Evolutionary conservation across 2,329 filamentous ascomycete genomes (phyloP), one percentile per base, ranked within the genome.

Genomic region (Alternaria sp.): DNA sequence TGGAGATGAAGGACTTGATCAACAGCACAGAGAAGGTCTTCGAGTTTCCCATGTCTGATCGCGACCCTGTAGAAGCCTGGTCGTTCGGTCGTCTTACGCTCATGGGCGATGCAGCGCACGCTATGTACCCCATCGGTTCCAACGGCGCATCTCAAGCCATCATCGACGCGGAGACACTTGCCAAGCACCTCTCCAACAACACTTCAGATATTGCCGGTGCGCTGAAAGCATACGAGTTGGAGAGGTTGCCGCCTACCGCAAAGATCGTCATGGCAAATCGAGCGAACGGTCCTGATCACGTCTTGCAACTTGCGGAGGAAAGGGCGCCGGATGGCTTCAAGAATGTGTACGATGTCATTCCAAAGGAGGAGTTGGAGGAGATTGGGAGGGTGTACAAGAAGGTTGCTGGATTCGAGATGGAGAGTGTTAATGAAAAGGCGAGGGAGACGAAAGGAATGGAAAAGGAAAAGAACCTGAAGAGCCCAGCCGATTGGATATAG

Each of bases 1-100:
- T 83, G 43, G 73, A 75, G 38, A 81, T 82, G 67, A 75, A 76
- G 9, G 78, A 82, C 14, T 59, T 83, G 59, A 81, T 83, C 53
- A 73, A 76, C 28, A 72, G 69, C 41, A 82, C 81, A 4, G 76
- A 80, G 5, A 80, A 76, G 42, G 78, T 82, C 1, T 81, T 77
- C 51, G 81, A 83, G 63, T 83, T 81, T 54, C 81, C 81, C 26
- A 83, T 83, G 81, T 81, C 80, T 55, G 81, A 82, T 59, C 75
- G 80, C n/a, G 74, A 78, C 51, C 77, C 81, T 0, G 75, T 82
- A 1, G 73, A 76, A 14, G 70, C 74, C 16, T 82, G 81, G 81
- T 78, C 64, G 1, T 74, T 73, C 59, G 70, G 71, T 1, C 63
- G 71, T 14, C 47, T 75, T 16, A 73, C 80, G 8, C 63, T 82